Conservation (phyloP, 305 asterid genomes). For the Lippia alba region DNA sequence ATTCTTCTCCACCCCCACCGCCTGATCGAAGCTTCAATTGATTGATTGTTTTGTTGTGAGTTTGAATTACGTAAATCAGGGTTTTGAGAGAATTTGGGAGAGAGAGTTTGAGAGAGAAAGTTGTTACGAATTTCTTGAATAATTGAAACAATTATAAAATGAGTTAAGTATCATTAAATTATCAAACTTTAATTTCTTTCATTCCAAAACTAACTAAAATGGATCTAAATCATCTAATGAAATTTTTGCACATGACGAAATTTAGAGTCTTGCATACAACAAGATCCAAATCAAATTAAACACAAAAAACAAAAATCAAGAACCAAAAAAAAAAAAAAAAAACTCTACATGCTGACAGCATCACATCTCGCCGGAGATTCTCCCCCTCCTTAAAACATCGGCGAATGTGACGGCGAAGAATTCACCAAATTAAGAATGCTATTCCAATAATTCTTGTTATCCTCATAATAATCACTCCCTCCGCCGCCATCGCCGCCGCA, state of each 20-base stretch:
- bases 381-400: constrained; percentile 49
- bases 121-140: not conserved
- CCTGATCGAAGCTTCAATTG: too few species aligned
- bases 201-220: constrained; percentile 19
- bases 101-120: too few species aligned
- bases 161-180: too few species aligned
- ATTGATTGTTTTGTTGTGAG: too few species aligned
- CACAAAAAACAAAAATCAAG: not conserved
- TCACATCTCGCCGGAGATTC: constrained; percentile 1
- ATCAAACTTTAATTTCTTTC: constrained; percentile 16
- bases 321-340: not conserved
- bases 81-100: too few species aligned
- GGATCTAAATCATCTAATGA: constrained; percentile 12
- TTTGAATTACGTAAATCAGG: too few species aligned
- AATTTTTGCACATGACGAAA: constrained; percentile 15
- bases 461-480: constrained; percentile 49
- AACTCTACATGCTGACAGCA: constrained; percentile 2
- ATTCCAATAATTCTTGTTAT: constrained; percentile 82
- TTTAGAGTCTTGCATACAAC: not conserved
- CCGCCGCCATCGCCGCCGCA: constrained; percentile 28
- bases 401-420: constrained; percentile 71
- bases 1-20: too few species aligned
- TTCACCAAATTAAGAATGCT: constrained; percentile 82
- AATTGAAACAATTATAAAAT: not conserved
- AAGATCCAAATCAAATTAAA: too few species aligned